Conservation (phyloP, 2,329 filamentous ascomycete genomes). For the Microdochium nivale region DNA sequence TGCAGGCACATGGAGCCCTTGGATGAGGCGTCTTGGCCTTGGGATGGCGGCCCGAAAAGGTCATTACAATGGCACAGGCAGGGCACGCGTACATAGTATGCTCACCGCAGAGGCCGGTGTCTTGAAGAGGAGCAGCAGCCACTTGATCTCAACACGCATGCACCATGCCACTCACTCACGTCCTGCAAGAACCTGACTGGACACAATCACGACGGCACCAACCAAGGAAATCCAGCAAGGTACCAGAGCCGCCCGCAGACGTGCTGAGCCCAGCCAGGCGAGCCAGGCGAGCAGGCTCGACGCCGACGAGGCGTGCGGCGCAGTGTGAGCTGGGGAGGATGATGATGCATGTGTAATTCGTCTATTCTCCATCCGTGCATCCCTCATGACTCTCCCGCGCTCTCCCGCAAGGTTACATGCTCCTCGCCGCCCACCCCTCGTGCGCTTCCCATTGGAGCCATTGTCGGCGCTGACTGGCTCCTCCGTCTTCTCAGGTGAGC, state of each 20-base stretch:
- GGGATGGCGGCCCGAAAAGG: too few species aligned
- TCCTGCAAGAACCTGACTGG: neutral
- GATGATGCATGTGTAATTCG: neutral
- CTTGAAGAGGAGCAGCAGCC: too few species aligned
- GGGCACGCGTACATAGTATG: too few species aligned
- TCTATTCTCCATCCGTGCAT: neutral
- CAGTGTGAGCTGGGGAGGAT: neutral
- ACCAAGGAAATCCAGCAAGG: neutral
- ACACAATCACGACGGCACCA: neutral
- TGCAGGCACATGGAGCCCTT: too few species aligned
- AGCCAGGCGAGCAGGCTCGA: neutral
- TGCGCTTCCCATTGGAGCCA: neutral
- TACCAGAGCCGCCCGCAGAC: neutral
- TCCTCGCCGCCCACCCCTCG: neutral
- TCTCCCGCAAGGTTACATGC: neutral
- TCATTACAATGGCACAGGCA: too few species aligned
- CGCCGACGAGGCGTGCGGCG: neutral
- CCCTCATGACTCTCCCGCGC: neutral
- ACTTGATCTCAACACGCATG: too few species aligned
- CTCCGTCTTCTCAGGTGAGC: too few species aligned
- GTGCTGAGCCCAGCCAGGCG: too few species aligned
- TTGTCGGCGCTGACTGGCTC: too few species aligned
- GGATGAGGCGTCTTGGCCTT: too few species aligned
- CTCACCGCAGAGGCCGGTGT: too few species aligned
- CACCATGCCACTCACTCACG: neutral